These are phyloP conservation scores for Phalaenopsis equestris DNA, from an alignment of 106 monocot genomes.

Conservation along the genomic window DNA sequence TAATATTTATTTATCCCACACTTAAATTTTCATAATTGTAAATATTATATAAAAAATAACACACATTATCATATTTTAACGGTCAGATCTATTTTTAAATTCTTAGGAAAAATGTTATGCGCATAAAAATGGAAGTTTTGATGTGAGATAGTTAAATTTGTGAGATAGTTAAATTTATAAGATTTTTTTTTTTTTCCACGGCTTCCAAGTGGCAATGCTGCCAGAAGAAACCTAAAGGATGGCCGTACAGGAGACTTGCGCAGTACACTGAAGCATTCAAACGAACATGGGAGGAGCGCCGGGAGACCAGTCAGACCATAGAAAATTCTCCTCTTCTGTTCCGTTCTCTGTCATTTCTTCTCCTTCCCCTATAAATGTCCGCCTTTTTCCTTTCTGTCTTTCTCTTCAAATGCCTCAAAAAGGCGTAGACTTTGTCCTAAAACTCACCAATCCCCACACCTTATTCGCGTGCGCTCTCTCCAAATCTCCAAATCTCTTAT, in stretches of 20 bases:
- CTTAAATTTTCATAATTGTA: no score
- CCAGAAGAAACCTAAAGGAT: not conserved
- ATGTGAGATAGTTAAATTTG: no score
- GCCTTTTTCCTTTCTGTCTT: not conserved
- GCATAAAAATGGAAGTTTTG: no score
- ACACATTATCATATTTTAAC: no score
- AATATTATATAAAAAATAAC: no score
- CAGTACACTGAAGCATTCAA: not conserved
- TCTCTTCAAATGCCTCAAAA: slow-evolving; percentile 5
- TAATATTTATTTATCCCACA: no score
- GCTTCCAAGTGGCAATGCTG: not conserved
- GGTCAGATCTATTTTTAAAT: no score
- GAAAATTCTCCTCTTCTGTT: not conserved
- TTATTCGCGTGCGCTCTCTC: not conserved
- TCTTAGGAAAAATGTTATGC: no score
- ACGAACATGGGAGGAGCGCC: not conserved
- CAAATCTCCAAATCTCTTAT: not conserved
- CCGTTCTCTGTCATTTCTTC: not conserved
- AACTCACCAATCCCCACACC: not conserved
- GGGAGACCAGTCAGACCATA: not conserved
- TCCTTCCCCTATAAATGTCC: not conserved
- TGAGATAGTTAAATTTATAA: no score
- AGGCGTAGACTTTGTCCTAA: not conserved
- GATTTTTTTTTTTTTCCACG: no score
- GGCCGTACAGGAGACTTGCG: not conserved